These are phyloP conservation scores for Torrubiellomyces zombiae DNA, from an alignment of 2,329 filamentous ascomycete species.

Conservation along the genomic window DNA sequence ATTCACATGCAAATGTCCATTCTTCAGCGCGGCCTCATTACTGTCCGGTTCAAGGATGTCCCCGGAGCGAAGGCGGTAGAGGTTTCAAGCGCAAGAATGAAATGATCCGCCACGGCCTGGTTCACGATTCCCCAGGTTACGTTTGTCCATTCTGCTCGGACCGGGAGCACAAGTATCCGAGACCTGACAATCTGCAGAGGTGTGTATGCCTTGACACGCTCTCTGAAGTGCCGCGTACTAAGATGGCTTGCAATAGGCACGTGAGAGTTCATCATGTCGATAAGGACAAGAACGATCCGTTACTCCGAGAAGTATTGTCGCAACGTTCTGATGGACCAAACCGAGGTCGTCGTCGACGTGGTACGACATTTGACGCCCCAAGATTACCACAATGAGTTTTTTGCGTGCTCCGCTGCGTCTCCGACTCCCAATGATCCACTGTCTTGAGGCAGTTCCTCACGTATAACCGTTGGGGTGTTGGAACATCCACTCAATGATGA, in stretches of 20 bases:
- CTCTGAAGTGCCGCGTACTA: no score
- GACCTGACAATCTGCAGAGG: conserved; percentile 92
- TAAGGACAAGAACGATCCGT: conserved; percentile 73
- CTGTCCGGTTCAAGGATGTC: conserved; percentile 43
- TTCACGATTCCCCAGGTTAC: conserved; percentile 88
- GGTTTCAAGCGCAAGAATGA: conserved; percentile 60
- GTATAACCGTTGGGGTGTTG: no score
- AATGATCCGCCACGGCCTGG: conserved; percentile 64
- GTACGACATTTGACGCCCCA: no score
- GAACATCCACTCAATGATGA: no score
- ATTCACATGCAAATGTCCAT: conserved; percentile 63
- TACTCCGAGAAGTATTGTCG: conserved; percentile 65
- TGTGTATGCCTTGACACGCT: no score
- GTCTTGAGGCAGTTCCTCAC: no score
- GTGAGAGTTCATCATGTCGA: conserved; percentile 85
- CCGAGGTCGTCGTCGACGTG: conserved; percentile 60
- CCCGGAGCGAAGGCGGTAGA: conserved; percentile 46
- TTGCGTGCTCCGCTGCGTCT: no score
- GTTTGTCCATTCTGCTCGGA: conserved; percentile 93
- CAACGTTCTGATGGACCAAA: conserved; percentile 73
- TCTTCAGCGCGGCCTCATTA: conserved; percentile 50
- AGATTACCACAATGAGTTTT: no score
- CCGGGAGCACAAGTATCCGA: conserved; percentile 82
- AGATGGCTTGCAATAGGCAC: no score
- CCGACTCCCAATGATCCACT: no score